Evolutionary conservation across 768 basidiomycete species (phyloP), one percentile per base, ranked within the genome.

Genomic region (Gautieria morchelliformis): DNA sequence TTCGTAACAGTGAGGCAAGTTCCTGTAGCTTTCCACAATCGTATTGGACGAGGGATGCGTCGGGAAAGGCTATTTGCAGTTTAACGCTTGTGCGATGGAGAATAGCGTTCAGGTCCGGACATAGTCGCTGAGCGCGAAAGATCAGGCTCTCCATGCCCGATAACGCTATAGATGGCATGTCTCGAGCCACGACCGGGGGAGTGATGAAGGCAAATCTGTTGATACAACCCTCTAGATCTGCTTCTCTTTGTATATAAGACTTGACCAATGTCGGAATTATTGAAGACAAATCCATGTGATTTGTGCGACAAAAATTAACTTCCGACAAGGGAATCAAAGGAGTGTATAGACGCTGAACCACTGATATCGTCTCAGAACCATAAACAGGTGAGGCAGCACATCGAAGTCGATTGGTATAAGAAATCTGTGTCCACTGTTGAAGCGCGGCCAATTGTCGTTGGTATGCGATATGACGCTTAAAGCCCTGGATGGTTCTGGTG

Each of bases 21-120:
- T 84, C 79, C 64, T 96, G 94, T 12, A 98, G 78, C 66, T 98
- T 98, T 46, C 94, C 94, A 64, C 94, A 96, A 68, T 98, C 94
- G 67, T 93, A 96, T 66, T 96, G 93, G 7, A 96, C 76, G 33
- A 95, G 75, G 4, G 85, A 89, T 0, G 86, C 81, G 63, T 94
- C 90, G 0, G 94, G 94, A 68, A 97, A 96, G 1, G 92, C 93
- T 54, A 97, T 91, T 63, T 93, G 90, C 32, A 92, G 76, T 67
- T 90, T 92, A 62, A 93, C 90, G 42, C 78, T 82, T 1, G 85
- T 71, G 24, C 73, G 77, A 67, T 96, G 93, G 11, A 96, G 68
- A 20, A 78, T 70, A 1, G 72, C 71, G 64, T 93, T 92, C 64
- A 93, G 88, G 15, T 72, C 71, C 1, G 71, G 66, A 46, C 40